Conservation (phyloP, 768 basidiomycete species). For the Fibroporia radiculosa region DNA sequence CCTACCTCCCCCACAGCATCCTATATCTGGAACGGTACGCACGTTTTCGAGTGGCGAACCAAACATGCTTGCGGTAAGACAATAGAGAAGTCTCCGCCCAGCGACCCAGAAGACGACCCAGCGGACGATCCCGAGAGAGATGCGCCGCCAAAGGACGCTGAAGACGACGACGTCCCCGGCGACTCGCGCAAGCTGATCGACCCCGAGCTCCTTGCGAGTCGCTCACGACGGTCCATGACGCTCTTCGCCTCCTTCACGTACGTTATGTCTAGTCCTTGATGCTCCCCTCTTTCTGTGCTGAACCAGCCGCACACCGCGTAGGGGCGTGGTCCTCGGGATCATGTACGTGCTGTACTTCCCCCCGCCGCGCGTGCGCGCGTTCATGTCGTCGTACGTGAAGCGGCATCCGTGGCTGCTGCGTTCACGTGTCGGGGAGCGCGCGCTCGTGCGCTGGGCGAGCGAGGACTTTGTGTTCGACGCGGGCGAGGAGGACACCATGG, state of each 20-base stretch:
- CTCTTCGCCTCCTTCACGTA: constrained; percentile 15
- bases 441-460: constrained; percentile 40
- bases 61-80: constrained; percentile 20
- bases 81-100: constrained; percentile 3
- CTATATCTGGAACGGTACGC: constrained; percentile 21
- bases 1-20: constrained; percentile 10
- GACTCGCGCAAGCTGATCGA: constrained; percentile 12
- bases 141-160: constrained; percentile 10
- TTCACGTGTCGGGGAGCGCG: constrained; percentile 32
- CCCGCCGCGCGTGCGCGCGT: constrained; percentile 16
- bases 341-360: constrained; percentile 19
- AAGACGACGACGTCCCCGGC: constrained; percentile 7
- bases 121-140: constrained; percentile 3
- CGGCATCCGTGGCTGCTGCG: constrained; percentile 17
- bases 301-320: background rate
- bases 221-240: constrained; percentile 5
- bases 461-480: constrained; percentile 35
- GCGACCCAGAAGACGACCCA: constrained; percentile 5
- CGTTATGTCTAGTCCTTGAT: constrained; percentile 3
- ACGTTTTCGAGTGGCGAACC: constrained; percentile 21
- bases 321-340: constrained; percentile 12
- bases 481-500: constrained; percentile 34
- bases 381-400: constrained; percentile 13
- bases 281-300: background rate
- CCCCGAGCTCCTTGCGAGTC: constrained; percentile 3